Percentiles rank a stretch among this genome's conserved stretches.
Conservation (phyloP, 176 grass and related monocot genomes). For the Triticum timopheevii region DNA sequence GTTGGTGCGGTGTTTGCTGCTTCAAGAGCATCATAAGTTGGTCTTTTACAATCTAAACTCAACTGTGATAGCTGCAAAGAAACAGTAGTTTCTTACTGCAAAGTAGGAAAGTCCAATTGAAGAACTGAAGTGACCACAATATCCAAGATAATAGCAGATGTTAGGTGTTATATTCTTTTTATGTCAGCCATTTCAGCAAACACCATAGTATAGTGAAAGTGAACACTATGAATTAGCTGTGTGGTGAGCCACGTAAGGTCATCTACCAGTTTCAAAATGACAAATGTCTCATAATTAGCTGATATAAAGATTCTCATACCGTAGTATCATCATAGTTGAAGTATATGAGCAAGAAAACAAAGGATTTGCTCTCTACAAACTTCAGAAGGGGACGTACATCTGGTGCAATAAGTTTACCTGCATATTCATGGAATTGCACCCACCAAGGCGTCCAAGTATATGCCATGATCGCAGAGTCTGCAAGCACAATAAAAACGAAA, state of each 20-base stretch:
- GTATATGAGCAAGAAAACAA: conserved; percentile 3
- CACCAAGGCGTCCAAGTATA: conserved; percentile 84
- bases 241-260: not conserved
- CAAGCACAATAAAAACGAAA: conserved; percentile 24
- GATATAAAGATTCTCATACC: conserved; percentile 10
- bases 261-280: not conserved
- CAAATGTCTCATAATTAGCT: not conserved
- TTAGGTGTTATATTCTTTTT: not conserved
- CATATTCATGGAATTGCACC: conserved; percentile 98
- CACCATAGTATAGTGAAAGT: not conserved
- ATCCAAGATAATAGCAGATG: not conserved
- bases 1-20: conserved; percentile 71
- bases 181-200: not conserved
- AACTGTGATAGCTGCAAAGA: conserved; percentile 72
- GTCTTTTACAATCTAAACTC: conserved; percentile 76
- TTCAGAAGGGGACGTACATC: not conserved
- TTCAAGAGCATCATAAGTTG: conserved; percentile 78
- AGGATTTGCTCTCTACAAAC: not conserved
- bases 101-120: conserved; percentile 16
- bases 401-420: conserved; percentile 54
- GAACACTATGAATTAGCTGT: not conserved
- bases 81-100: not conserved
- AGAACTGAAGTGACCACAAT: conserved; percentile 17
- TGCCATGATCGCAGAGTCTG: conserved; percentile 91
- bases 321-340: conserved; percentile 11